phyloP scores from a whole-genome alignment of 139 green algal genomes.

The Chlamydomonas applanata region DNA sequence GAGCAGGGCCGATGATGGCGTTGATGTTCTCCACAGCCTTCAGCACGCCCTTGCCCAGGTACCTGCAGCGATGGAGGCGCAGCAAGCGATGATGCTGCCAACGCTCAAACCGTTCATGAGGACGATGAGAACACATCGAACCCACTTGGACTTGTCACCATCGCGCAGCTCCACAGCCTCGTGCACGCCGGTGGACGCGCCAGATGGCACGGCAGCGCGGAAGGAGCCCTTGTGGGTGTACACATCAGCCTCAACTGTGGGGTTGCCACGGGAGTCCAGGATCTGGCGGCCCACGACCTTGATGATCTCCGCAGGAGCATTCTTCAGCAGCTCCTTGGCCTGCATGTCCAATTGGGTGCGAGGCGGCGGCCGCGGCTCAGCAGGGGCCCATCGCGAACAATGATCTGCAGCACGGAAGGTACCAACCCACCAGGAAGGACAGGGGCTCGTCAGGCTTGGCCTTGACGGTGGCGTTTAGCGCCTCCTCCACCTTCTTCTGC shows the following conservation, averaged over 20 bases:
- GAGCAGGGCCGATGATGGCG: slow-evolving; percentile 84
- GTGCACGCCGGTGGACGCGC: slow-evolving; percentile 94
- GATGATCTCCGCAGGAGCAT: slow-evolving; percentile 74
- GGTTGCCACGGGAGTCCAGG: slow-evolving; percentile 96
- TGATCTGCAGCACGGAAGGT: not conserved
- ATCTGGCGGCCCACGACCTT: slow-evolving; percentile 91
- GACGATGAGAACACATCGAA: not conserved
- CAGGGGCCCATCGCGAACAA: not conserved
- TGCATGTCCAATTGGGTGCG: slow-evolving; percentile 13
- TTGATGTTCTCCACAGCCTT: slow-evolving; percentile 98
- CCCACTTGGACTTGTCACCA: slow-evolving; percentile 71
- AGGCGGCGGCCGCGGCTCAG: not conserved
- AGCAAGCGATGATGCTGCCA: too few relatives aligned
- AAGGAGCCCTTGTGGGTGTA: slow-evolving; percentile 90
- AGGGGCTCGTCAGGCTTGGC: slow-evolving; percentile 86
- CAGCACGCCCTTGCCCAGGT: slow-evolving; percentile 92
- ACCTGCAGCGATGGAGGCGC: slow-evolving; percentile 41
- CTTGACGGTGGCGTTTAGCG: slow-evolving; percentile 91
- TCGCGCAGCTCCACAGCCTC: slow-evolving; percentile 98
- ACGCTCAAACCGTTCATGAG: too few relatives aligned
- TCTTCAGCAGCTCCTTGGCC: slow-evolving; percentile 62
- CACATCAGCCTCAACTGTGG: slow-evolving; percentile 92
- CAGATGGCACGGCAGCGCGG: slow-evolving; percentile 86
- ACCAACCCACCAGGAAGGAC: slow-evolving; percentile 77
- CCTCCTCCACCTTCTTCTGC: slow-evolving; percentile 86